Conservation (phyloP, 2,329 filamentous ascomycete species). For the Trichoderma afroharzianum region DNA sequence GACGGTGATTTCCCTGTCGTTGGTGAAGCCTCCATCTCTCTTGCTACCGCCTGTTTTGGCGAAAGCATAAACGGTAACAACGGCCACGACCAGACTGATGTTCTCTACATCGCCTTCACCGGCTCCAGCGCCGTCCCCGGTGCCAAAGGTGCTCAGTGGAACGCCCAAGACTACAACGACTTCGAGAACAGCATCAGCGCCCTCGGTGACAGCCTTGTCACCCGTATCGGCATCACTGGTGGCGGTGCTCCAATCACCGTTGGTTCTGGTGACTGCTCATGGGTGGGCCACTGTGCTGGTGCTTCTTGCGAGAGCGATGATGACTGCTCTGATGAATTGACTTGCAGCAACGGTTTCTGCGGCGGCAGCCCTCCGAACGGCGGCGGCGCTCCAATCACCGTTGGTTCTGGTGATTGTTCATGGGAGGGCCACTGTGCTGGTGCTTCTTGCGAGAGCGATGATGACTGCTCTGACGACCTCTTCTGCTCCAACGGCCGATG, state of each 20-base stretch:
- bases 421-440: slow-evolving; percentile 21
- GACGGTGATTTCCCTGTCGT: slow-evolving; percentile 44
- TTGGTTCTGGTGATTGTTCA: slow-evolving; percentile 9
- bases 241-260: background rate
- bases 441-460: background rate
- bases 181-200: slow-evolving; percentile 52
- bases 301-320: slow-evolving; percentile 11
- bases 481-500: background rate
- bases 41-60: slow-evolving; percentile 57
- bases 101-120: slow-evolving; percentile 60
- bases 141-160: slow-evolving; percentile 50
- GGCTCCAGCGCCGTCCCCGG: slow-evolving; percentile 56
- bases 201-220: slow-evolving; percentile 51
- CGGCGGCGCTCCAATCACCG: no score
- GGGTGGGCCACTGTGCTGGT: slow-evolving; percentile 20
- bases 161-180: slow-evolving; percentile 42
- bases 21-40: slow-evolving; percentile 55
- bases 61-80: slow-evolving; percentile 49
- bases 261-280: no score
- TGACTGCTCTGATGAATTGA: slow-evolving; percentile 21
- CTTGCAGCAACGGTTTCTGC: slow-evolving; percentile 22
- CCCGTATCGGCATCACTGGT: slow-evolving; percentile 24
- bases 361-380: background rate
- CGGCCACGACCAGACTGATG: slow-evolving; percentile 55
- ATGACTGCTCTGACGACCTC: background rate